Evolutionary conservation across 2,329 filamentous ascomycete genomes (phyloP), one percentile per base, ranked within the genome.

Genomic region (Paecilomyces formosus): DNA sequence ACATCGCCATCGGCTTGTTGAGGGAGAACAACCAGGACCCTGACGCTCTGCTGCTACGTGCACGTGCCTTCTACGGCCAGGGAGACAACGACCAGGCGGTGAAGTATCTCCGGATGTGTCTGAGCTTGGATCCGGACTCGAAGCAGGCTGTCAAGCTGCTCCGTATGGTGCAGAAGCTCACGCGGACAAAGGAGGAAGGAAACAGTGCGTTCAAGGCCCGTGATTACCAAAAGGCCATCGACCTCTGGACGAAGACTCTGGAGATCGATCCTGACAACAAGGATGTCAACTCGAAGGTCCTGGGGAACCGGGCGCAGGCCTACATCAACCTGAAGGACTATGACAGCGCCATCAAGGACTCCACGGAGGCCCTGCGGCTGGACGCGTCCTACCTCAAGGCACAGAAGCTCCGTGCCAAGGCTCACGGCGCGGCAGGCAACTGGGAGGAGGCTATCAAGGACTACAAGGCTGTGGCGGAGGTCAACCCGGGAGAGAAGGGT

Each of bases 31-130:
- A 82, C 72, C 88, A 93, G 71, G 94, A 99, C 69, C 92, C 94
- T 1, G 94, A 99, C 76, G 94, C 93, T 1, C 79, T 99, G 63
- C 90, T 97, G 5, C 84, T 99, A 55, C 86, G 93, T 54, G 94
- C 93, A 24, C 86, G 92, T 62, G 88, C 91, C 15, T 82, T 96
- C 55, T 97, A 97, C 68, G 88, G 87, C 3, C 90, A 94, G 72
- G 94, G 94, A 30, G 94, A 99, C 66, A 96, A 96, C 69, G 90
- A 95, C 2, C 96, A 97, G 81, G 93, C 94, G 1, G 83, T 96
- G 51, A 89, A 93, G 71, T 90, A 95, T 73, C 94, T 97, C 79
- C 86, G 91, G 64, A 90, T 94, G 78, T 94, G 93, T 21, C 79
- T 96, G 58, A 89, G 83, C 72, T 91, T 92, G 73, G 94, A 97